These are phyloP conservation scores for Pythium dissotocum DNA, from an alignment of 352 stramenopile species.

Conservation along the genomic window DNA sequence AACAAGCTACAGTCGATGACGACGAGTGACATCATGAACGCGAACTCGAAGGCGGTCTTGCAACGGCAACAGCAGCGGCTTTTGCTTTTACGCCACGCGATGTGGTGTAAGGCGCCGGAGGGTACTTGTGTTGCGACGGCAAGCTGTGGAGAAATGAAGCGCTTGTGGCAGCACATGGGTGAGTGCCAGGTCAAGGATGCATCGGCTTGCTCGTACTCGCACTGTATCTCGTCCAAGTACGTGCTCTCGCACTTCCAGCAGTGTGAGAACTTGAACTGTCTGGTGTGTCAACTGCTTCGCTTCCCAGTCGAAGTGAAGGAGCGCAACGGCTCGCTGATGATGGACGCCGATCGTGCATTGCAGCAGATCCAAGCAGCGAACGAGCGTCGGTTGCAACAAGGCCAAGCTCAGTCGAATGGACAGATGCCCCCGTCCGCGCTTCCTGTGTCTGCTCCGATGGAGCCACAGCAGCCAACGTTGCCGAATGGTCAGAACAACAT, in stretches of 20 bases:
- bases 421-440: not conserved
- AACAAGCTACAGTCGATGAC: slow-evolving; percentile 86
- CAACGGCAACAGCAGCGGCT: slow-evolving; percentile 98
- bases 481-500: not conserved
- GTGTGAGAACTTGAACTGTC: slow-evolving; percentile 96
- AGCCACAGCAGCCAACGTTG: slow-evolving; percentile 2
- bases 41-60: slow-evolving; percentile 92
- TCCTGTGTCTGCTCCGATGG: not conserved
- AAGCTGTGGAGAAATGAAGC: slow-evolving; percentile 98
- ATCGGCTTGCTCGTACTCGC: slow-evolving; percentile 94
- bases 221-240: slow-evolving; percentile 99
- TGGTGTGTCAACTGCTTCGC: slow-evolving; percentile 97
- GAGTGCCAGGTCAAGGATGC: slow-evolving; percentile 93
- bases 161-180: slow-evolving; percentile 98
- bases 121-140: slow-evolving; percentile 93
- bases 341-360: slow-evolving; percentile 73
- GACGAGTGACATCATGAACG: slow-evolving; percentile 66
- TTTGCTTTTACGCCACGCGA: slow-evolving; percentile 96
- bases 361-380: slow-evolving; percentile 79
- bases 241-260: slow-evolving; percentile 99
- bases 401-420: slow-evolving; percentile 12
- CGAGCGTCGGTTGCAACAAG: slow-evolving; percentile 38
- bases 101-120: slow-evolving; percentile 97
- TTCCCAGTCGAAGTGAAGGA: slow-evolving; percentile 96
- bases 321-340: slow-evolving; percentile 84